phyloP scores from a whole-genome alignment of 208 protist species.

The Leishmania mexicana region DNA sequence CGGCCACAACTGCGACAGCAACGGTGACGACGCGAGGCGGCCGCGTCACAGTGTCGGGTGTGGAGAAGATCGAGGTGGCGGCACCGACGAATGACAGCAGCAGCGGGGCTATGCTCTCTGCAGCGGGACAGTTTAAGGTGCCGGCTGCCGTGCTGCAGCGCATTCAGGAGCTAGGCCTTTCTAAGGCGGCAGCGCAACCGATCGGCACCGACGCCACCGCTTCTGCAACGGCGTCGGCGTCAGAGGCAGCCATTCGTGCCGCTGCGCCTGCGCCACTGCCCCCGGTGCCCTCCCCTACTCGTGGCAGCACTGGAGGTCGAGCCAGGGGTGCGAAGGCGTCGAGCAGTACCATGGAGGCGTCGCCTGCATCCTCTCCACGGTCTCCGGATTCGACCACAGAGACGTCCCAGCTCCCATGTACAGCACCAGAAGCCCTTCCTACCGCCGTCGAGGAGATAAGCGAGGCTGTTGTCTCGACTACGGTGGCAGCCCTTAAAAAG shows the following conservation, averaged over 20 bases:
- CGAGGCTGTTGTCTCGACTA: constrained; percentile 20
- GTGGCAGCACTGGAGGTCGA: neutral
- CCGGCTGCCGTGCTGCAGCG: constrained; percentile 38
- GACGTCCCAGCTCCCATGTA: neutral
- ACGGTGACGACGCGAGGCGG: neutral
- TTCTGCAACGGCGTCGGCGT: neutral
- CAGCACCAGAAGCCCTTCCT: neutral
- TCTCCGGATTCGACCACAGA: neutral
- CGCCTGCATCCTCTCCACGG: neutral
- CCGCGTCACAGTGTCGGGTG: constrained; percentile 15
- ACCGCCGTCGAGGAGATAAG: constrained; percentile 10
- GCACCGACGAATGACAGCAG: neutral
- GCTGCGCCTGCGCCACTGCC: neutral
- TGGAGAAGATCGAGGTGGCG: constrained; percentile 7
- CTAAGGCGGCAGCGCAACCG: neutral
- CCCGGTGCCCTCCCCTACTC: neutral
- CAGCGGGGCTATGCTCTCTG: neutral
- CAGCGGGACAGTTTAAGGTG: constrained; percentile 24
- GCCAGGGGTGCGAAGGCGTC: neutral
- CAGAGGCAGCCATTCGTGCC: neutral
- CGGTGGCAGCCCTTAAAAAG: constrained; percentile 19
- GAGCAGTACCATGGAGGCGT: neutral
- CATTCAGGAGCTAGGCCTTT: constrained; percentile 29
- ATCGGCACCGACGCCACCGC: neutral
- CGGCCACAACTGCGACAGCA: neutral